Evolutionary conservation across 768 basidiomycete genomes (phyloP), one percentile per base, ranked within the genome.

Genomic region (Austroboletus eburneus): DNA sequence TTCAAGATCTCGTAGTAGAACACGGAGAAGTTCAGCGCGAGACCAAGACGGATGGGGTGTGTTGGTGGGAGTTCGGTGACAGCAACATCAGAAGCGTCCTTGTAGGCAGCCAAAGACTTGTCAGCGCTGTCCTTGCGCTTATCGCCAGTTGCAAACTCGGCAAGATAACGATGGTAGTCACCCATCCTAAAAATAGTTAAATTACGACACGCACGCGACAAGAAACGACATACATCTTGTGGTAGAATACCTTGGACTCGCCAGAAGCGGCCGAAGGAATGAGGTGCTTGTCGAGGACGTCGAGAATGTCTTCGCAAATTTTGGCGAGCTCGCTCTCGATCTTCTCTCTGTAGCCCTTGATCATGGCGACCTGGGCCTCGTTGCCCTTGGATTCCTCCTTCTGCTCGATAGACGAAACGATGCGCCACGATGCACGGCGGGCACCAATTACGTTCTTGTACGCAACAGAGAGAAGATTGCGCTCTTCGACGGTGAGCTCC

Each of bases 1-100:
- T 96, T 96, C 70, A 96, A 85, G 68, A 97, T 96, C 73, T 97
- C 94, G 75, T 96, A 96, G 81, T 97, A 97, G 81, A 98, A 97
- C 41, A 98, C 94, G 44, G 92, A 96, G 83, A 97, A 97, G 82
- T 98, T 98, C 65, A 98, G 80, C 38, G 94, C 94, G 45, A 98
- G 88, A 71, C 95, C 95, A 54, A 98, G 90, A 64, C 94, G 93
- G 72, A 97, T 97, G 54, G 93, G 94, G 74, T 96, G 94, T 65
- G 93, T 96, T 24, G 90, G 88, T 21, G 87, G 91, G 36, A 98
- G 87, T 72, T 96, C 91, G 42, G 87, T 92, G 61, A 94, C 87
- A 58, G 94, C 94, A 67, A 97, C 92, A 54, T 95, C 91, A 41
- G 94, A 96, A 44, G 94, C 94, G 44, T 90, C 88, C 83, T 97